A percentile compares a stretch with the other conserved stretches of the same genome.
Conservation (phyloP, 192 early-diverging fungal genomes). For the Gaertneriomyces sp. region DNA sequence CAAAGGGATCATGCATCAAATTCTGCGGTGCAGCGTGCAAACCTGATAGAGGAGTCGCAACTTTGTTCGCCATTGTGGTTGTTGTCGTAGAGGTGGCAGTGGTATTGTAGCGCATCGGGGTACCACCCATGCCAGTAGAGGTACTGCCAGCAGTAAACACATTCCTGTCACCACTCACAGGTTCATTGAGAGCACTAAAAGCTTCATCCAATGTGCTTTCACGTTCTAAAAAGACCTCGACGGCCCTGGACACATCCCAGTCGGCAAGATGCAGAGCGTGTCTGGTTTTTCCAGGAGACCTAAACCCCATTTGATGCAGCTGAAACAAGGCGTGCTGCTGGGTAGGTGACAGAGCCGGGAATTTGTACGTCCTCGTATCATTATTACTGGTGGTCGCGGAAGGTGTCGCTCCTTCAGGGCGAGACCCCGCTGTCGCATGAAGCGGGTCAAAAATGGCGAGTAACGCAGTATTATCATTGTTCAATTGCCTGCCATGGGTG, state of each 20-base stretch:
- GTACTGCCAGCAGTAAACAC: not conserved
- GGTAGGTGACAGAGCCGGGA: constrained; percentile 10
- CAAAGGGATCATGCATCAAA: too few relatives aligned
- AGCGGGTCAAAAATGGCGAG: not conserved
- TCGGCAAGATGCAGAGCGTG: constrained; percentile 29
- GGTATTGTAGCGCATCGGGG: too few relatives aligned
- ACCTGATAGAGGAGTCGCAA: too few relatives aligned
- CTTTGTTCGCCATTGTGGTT: too few relatives aligned
- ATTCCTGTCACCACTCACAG: not conserved
- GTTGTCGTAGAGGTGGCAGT: too few relatives aligned
- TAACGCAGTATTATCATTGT: not conserved
- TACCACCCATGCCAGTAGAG: too few relatives aligned
- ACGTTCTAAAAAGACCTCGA: constrained; percentile 20
- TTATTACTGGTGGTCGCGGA: not conserved
- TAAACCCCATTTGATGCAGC: constrained; percentile 34
- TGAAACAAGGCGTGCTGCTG: constrained; percentile 23
- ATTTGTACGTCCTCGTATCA: constrained; percentile 4
- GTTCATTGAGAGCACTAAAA: constrained; percentile 11
- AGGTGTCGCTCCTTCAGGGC: not conserved
- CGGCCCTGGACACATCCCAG: constrained; percentile 32
- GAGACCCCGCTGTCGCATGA: not conserved
- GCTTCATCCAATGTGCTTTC: constrained; percentile 15
- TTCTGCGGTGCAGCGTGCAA: too few relatives aligned
- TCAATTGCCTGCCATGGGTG: not conserved
- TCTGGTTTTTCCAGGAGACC: constrained; percentile 32